Conservation (phyloP, 192 early-diverging fungal species). For the Coemansia sp. region DNA sequence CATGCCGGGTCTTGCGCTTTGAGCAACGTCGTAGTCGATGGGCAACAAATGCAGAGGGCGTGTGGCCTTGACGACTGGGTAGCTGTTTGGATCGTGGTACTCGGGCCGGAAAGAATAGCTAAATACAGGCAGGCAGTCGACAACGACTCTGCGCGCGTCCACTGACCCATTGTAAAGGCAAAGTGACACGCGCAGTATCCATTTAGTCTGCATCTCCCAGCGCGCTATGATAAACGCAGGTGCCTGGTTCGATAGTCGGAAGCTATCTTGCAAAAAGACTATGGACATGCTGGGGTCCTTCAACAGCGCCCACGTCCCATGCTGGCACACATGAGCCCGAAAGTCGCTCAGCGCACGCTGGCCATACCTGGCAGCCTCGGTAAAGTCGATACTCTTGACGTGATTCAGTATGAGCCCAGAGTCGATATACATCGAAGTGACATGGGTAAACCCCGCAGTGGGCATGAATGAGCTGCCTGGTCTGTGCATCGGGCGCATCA, state of each 20-base stretch:
- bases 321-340: slow-evolving; percentile 39
- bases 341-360: slow-evolving; percentile 40
- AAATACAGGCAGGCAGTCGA: slow-evolving; percentile 39
- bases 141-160: slow-evolving; percentile 42
- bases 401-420: slow-evolving; percentile 34
- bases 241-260: slow-evolving; percentile 24
- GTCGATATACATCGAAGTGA: slow-evolving; percentile 45
- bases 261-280: slow-evolving; percentile 41
- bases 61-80: slow-evolving; percentile 35
- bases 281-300: slow-evolving; percentile 30
- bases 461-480: slow-evolving; percentile 12
- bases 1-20: slow-evolving; percentile 16
- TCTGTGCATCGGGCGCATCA: slow-evolving; percentile 21
- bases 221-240: slow-evolving; percentile 39
- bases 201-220: slow-evolving; percentile 49
- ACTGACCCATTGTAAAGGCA: slow-evolving; percentile 42
- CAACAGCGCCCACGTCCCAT: slow-evolving; percentile 48
- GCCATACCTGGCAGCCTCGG: slow-evolving; percentile 31
- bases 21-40: slow-evolving; percentile 26
- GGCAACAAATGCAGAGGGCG: slow-evolving; percentile 50
- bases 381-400: slow-evolving; percentile 45
- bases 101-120: slow-evolving; percentile 30
- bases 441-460: slow-evolving; percentile 35
- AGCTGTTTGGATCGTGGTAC: slow-evolving; percentile 20
- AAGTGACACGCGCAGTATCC: slow-evolving; percentile 46